phyloP scores from a whole-genome alignment of 108 stramenopile genomes.

The Fragilaria crotonensis region DNA sequence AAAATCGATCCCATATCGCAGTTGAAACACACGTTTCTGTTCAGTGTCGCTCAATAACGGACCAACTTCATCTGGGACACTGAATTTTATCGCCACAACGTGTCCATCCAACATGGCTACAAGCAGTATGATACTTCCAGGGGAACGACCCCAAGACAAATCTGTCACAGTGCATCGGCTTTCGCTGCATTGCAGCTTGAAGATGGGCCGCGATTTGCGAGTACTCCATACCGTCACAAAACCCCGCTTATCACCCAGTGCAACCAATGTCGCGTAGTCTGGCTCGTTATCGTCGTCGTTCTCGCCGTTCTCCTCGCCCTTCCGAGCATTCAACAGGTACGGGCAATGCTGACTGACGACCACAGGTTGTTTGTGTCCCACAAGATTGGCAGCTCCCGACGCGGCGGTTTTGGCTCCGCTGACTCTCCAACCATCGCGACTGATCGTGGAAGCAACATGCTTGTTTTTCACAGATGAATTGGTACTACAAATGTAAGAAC shows the following conservation, averaged over 20 bases:
- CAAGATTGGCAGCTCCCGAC: constrained; percentile 75
- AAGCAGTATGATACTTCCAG: constrained; percentile 42
- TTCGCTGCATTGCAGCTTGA: constrained; percentile 83
- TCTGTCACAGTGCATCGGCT: constrained; percentile 78
- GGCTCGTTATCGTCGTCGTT: constrained; percentile 63
- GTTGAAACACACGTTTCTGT: constrained; percentile 52
- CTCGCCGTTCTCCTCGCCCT: constrained; percentile 16
- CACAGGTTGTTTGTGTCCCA: constrained; percentile 88
- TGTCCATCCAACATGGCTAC: constrained; percentile 79
- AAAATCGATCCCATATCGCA: constrained; percentile 73
- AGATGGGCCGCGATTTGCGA: constrained; percentile 53
- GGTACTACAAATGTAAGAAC: constrained; percentile 77
- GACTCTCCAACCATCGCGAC: constrained; percentile 79
- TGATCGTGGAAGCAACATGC: constrained; percentile 79
- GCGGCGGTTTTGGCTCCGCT: constrained; percentile 32
- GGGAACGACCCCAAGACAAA: constrained; percentile 58
- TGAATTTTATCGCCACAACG: constrained; percentile 65
- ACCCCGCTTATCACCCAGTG: constrained; percentile 76
- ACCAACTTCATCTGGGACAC: constrained; percentile 64
- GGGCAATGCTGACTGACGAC: constrained; percentile 78
- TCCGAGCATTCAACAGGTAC: constrained; percentile 39
- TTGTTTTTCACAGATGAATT: constrained; percentile 79
- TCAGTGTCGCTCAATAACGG: constrained; percentile 45
- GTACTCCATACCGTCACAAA: constrained; percentile 88
- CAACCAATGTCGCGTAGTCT: constrained; percentile 71